A percentile compares a stretch with the other conserved stretches of the same genome.
phyloP scores from a whole-genome alignment of 176 grass and related monocot genomes.

The Saccharum officinarum region DNA sequence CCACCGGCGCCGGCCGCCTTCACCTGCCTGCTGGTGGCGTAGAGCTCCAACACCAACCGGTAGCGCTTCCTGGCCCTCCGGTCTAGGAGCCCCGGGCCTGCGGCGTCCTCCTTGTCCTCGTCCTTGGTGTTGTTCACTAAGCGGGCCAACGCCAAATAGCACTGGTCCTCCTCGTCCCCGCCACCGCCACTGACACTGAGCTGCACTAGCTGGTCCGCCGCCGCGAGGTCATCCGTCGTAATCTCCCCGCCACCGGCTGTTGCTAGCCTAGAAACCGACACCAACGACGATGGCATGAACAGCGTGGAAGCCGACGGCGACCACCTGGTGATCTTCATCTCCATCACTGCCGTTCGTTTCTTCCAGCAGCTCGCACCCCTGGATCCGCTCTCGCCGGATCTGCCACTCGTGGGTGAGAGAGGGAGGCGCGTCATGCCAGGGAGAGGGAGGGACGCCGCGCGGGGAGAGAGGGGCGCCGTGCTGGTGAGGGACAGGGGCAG shows the following conservation, averaged over 20 bases:
- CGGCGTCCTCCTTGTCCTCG: background rate
- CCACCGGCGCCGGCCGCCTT: background rate
- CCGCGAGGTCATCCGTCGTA: constrained; percentile 42
- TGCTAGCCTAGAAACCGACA: no score
- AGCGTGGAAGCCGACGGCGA: no score
- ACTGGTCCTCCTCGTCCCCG: background rate
- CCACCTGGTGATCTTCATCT: no score
- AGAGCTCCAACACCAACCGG: constrained; percentile 26
- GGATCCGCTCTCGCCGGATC: no score
- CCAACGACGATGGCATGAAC: no score
- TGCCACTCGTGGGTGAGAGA: no score
- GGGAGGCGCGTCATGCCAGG: no score
- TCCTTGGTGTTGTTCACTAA: constrained; percentile 35
- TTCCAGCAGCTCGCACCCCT: no score
- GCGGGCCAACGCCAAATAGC: background rate
- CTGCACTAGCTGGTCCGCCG: constrained; percentile 45
- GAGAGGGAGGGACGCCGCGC: no score
- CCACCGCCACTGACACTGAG: constrained; percentile 30
- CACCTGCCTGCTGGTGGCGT: constrained; percentile 25
- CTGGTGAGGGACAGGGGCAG: no score
- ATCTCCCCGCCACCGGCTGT: background rate
- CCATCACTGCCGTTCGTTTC: no score
- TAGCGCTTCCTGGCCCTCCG: constrained; percentile 34
- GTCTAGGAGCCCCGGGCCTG: background rate
- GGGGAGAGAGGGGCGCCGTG: no score